These are phyloP conservation scores for Phytophthora chlamydospora DNA, from an alignment of 352 stramenopile genomes.

Conservation along the genomic window DNA sequence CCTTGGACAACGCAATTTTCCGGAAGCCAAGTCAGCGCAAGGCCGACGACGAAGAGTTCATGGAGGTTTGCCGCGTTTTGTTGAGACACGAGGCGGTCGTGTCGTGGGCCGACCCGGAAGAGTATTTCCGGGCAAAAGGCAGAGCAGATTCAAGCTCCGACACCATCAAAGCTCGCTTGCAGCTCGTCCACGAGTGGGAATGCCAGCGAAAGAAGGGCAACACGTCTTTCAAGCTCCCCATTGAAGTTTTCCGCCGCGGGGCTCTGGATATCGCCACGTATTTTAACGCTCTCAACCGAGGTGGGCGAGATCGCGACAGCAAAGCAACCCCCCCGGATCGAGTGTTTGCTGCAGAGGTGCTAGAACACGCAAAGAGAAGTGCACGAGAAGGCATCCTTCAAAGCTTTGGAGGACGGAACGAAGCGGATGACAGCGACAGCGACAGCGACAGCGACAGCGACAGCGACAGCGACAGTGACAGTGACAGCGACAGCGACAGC, in stretches of 20 bases:
- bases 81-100: conserved; percentile 5
- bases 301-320: conserved; percentile 1
- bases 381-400: background rate
- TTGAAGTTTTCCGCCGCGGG: conserved; percentile 18
- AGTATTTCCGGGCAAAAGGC: conserved; percentile 7
- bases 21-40: conserved; percentile 7
- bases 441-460: too few species aligned
- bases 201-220: conserved; percentile 4
- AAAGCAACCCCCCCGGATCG: background rate
- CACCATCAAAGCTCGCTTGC: conserved; percentile 5
- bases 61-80: conserved; percentile 11
- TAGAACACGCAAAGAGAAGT: background rate
- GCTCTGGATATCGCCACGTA: conserved; percentile 16
- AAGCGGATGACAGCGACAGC: too few species aligned
- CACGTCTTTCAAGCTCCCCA: conserved; percentile 4
- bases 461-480: too few species aligned
- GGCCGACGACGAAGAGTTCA: conserved; percentile 11
- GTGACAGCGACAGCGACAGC: too few species aligned
- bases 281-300: conserved; percentile 5
- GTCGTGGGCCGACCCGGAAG: conserved; percentile 2
- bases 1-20: conserved; percentile 17
- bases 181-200: conserved; percentile 15
- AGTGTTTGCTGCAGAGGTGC: background rate
- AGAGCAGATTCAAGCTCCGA: background rate
- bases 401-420: background rate